Percentiles rank a stretch among this genome's conserved stretches.
Conservation (phyloP, 23 red algal species). For the Gracilaria vermiculophylla region DNA sequence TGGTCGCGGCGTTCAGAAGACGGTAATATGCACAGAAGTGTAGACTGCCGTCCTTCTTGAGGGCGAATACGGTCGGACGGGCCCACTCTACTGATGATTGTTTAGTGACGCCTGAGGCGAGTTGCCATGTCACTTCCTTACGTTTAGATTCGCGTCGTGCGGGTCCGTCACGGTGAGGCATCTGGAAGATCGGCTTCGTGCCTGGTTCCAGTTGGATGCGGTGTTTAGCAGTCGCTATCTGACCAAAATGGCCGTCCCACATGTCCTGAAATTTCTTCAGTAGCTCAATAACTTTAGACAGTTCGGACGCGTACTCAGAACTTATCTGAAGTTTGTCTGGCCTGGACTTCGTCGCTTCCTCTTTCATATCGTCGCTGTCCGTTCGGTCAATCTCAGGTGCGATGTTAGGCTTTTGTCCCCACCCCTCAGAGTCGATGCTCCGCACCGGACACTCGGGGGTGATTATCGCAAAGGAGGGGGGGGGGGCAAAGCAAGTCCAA, state of each 20-base stretch:
- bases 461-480: neutral
- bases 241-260: conserved; percentile 3
- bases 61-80: conserved; percentile 1
- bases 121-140: neutral
- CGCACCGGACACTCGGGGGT: neutral
- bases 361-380: neutral
- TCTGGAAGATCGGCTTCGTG: neutral
- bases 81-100: neutral
- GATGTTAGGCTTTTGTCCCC: neutral
- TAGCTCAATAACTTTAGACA: neutral
- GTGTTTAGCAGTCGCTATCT: neutral
- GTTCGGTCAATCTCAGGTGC: neutral
- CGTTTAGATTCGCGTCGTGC: neutral
- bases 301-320: neutral
- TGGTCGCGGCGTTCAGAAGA: neutral
- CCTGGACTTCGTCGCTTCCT: neutral
- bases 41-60: neutral
- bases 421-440: neutral
- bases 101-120: neutral
- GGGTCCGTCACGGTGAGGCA: conserved; percentile 2
- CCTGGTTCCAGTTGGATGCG: neutral
- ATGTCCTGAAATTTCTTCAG: neutral
- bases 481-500: conserved; percentile 8
- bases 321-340: neutral
- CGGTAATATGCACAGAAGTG: conserved; percentile 22